Conservation (phyloP, 1,284 basidiomycete genomes). For the Apiotrichum montevideense region DNA sequence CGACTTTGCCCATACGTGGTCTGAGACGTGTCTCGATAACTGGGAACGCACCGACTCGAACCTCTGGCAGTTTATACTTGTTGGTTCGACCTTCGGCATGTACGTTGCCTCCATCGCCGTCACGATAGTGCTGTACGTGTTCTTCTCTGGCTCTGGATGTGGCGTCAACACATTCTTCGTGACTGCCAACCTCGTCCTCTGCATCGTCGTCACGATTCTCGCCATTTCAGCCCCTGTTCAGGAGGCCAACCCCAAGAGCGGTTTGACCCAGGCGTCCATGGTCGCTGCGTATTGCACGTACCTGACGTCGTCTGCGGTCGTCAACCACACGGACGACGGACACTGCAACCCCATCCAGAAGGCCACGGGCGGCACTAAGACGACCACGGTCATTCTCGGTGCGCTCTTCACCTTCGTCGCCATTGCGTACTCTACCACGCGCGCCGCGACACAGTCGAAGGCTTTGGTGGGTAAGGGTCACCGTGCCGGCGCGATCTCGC, state of each 20-base stretch:
- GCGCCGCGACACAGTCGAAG: conserved; percentile 90
- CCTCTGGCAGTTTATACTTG: conserved; percentile 93
- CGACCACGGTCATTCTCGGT: conserved; percentile 82
- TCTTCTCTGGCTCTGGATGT: conserved; percentile 83
- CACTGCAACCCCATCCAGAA: conserved; percentile 80
- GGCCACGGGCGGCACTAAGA: conserved; percentile 60
- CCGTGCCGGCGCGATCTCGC: conserved; percentile 51
- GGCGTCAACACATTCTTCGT: conserved; percentile 89
- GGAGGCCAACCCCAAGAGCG: conserved; percentile 88
- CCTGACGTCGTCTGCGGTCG: conserved; percentile 86
- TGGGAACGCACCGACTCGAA: conserved; percentile 85
- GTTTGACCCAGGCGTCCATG: conserved; percentile 92
- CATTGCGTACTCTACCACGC: conserved; percentile 92
- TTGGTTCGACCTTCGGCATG: conserved; percentile 85
- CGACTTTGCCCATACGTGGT: conserved; percentile 98
- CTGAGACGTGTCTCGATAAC: conserved; percentile 90
- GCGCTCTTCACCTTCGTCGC: conserved; percentile 96
- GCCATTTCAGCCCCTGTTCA: conserved; percentile 83
- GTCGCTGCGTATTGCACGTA: conserved; percentile 97
- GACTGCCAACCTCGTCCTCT: conserved; percentile 81
- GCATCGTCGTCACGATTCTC: conserved; percentile 71
- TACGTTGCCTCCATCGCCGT: conserved; percentile 76
- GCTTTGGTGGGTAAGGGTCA: conserved; percentile 71
- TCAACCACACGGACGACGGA: conserved; percentile 73
- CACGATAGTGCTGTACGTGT: conserved; percentile 82